Evolutionary conservation across 2,329 filamentous ascomycete genomes (phyloP).

Genomic region (Aspergillus pseudotamarii): DNA sequence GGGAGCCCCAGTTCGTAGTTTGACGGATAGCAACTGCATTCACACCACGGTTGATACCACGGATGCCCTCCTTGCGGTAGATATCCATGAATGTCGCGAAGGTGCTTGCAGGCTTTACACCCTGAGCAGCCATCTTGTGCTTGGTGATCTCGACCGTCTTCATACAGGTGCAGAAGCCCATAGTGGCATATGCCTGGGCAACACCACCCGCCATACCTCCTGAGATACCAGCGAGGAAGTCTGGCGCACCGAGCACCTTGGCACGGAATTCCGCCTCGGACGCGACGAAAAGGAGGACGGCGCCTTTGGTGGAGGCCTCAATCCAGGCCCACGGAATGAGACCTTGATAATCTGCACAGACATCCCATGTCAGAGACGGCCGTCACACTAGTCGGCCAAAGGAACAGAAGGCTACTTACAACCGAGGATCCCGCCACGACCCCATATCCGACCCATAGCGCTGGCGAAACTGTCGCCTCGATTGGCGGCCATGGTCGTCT

Average conservation of each 20-base stretch:
- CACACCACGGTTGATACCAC: slow-evolving; percentile 96
- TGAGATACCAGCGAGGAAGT: slow-evolving; percentile 85
- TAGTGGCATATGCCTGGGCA: slow-evolving; percentile 97
- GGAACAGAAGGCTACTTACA: slow-evolving; percentile 63
- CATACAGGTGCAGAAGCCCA: slow-evolving; percentile 99
- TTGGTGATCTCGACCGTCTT: slow-evolving; percentile 99
- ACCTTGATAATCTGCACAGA: slow-evolving; percentile 85
- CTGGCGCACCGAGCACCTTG: slow-evolving; percentile 75
- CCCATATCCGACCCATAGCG: slow-evolving; percentile 86
- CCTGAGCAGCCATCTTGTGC: slow-evolving; percentile 84
- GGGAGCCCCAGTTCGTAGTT: slow-evolving; percentile 98
- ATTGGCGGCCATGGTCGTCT: slow-evolving; percentile 99
- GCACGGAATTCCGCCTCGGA: slow-evolving; percentile 98
- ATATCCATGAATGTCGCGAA: slow-evolving; percentile 97
- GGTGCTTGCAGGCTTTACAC: slow-evolving; percentile 84
- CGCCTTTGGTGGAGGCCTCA: slow-evolving; percentile 98
- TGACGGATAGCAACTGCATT: slow-evolving; percentile 98
- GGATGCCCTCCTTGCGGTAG: slow-evolving; percentile 90
- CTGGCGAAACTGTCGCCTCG: slow-evolving; percentile 81
- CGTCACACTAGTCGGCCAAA: slow-evolving; percentile 16
- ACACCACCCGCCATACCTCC: slow-evolving; percentile 94
- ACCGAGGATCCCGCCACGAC: slow-evolving; percentile 87
- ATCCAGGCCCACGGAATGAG: slow-evolving; percentile 99
- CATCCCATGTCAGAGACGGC: slow-evolving; percentile 19
- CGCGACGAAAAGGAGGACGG: slow-evolving; percentile 97